phyloP scores from a whole-genome alignment of 768 basidiomycete species.

The Tephrocybe rancida region DNA sequence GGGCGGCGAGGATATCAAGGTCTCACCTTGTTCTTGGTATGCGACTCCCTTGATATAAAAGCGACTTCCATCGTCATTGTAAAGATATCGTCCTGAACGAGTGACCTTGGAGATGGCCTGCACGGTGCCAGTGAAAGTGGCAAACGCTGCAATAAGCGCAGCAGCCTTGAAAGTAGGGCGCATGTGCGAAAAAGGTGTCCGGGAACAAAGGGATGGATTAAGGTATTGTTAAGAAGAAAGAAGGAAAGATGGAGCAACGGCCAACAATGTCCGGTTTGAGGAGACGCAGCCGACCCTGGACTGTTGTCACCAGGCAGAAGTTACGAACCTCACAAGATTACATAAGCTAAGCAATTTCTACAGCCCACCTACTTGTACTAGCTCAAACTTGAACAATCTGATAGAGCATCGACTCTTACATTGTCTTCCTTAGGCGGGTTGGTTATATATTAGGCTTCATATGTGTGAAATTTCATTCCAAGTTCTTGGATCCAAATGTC shows the following conservation, averaged over 20 bases:
- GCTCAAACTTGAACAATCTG: too few species aligned
- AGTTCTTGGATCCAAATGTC: too few species aligned
- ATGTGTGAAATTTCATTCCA: too few species aligned
- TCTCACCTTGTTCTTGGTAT: conserved; percentile 78
- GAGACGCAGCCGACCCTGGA: background rate
- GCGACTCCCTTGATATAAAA: conserved; percentile 91
- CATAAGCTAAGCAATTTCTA: too few species aligned
- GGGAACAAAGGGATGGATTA: conserved; percentile 4
- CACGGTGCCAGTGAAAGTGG: conserved; percentile 48
- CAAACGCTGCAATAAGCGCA: conserved; percentile 39
- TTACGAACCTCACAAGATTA: too few species aligned
- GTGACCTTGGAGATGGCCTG: conserved; percentile 71
- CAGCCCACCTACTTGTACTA: too few species aligned
- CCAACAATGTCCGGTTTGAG: background rate
- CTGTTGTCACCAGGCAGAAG: background rate
- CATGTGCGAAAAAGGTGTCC: conserved; percentile 20
- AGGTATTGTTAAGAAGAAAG: conserved; percentile 5
- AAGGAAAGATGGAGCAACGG: background rate
- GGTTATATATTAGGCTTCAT: too few species aligned
- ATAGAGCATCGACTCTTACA: too few species aligned
- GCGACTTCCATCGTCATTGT: conserved; percentile 69
- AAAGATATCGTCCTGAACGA: conserved; percentile 79
- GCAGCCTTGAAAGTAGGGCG: conserved; percentile 27
- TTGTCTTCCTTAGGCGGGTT: too few species aligned
- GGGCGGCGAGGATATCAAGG: background rate